Base-by-base conservation (phyloP, 176 grass and related monocot genomes). In the Musa schizocarpa region DNA sequence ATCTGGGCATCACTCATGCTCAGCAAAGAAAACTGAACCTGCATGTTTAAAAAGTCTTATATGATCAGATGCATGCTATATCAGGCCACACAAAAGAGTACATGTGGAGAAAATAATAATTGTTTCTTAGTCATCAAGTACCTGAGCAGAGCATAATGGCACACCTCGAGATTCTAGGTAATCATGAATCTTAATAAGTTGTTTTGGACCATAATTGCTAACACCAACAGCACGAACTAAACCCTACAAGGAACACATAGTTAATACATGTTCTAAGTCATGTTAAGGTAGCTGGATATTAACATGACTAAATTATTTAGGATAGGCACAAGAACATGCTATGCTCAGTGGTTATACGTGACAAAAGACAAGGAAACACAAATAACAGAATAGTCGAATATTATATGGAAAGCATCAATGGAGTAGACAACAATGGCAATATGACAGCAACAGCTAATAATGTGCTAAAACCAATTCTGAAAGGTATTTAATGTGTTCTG, bases 171-270 rank as follows among this genome's bases (percentile, higher is more conserved):
- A 78, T 49, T 76, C 77, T 53, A 98, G 78, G 66, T 94, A 94
- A 71, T 74, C 69, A 43, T 93, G 78, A 56, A 98, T 98, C 77
- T 93, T 98, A 74, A 89, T 48, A 76, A 98, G 88, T 79, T 94
- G 94, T 61, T 93, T 98, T 1, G 94, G 94, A 27, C 94, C 90
- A 9, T 98, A 93, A 84, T 93, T 98, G 73, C 88, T 98, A 77
- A 98, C 94, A 22, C 90, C 94, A 3, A 98, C 94, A 22, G 90
- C 90, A 65, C 78, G 82, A 77, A 93, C 94, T 22, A 93, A 87
- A 63, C 90, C 95, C 90, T 98, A 54, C 25, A 74, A 83, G 56
- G 13, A 75, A 13, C 63, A 74, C 34, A 76, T 9, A 8, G 8
- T 67, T 50, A 67, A 63, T 13, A 65, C 59, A 77, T 43, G 34